Evolutionary conservation across 352 stramenopile genomes (phyloP), one percentile per base, ranked within the genome.

Genomic region (Elongisporangium undulatum): DNA sequence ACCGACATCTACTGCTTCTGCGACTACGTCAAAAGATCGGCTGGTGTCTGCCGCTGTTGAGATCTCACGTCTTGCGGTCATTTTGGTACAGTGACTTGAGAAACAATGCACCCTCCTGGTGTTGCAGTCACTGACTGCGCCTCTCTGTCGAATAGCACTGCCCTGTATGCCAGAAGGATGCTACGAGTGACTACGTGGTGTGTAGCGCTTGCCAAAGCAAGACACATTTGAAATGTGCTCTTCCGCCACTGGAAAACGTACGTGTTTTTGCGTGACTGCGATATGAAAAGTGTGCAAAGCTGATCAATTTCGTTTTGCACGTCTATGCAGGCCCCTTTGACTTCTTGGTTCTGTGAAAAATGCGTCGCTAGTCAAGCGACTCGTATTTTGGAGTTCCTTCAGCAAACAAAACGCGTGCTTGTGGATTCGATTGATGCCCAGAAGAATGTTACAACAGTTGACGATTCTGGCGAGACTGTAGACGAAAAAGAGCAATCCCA

Each of bases 331-430:
- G 16, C 55, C 0, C 69, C 74, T 0, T 49, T 55, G 0, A 34
- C 58, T 2, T 64, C 71, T 21, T 85, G 76, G 76, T 85, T 85
- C 52, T 85, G 76, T n/a, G 76, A 85, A 21, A 78, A 74, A 19
- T 85, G 76, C 60, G 54, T 85, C 29, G 72, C 62, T 12, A 77
- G 56, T 10, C 80, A 90, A 63, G 78, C 78, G 16, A 67, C 80
- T 50, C 63, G 74, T 2, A 85, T 90, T 38, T 67, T 88, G 12
- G 75, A 87, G 24, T 90, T 90, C 53, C 60, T 90, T 15, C 76
- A 85, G 51, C 80, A 90, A 39, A 83, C 76, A 13, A 70, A 75
- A 10, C 78, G 80, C 8, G 79, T 90, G 8, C 59, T 86, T 0
- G 62, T 75, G 24, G 67, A 83, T 41, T 69, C 61, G 13, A 77